Evolutionary conservation across 768 basidiomycete species (phyloP).

Genomic region (Agaricus subrufescens): DNA sequence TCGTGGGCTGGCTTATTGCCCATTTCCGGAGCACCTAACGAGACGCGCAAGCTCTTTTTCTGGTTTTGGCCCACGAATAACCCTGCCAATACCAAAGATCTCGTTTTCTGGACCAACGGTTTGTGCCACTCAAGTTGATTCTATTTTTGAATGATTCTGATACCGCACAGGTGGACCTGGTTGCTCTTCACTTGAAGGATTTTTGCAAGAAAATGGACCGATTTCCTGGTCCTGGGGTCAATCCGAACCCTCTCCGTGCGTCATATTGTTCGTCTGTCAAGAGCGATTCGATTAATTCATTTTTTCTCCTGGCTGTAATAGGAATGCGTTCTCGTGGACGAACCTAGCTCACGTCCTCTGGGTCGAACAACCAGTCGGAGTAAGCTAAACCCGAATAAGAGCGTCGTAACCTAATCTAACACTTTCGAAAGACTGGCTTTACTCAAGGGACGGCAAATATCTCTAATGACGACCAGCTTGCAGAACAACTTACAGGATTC

Average conservation of each 20-base stretch:
- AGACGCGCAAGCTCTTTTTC: slow-evolving; percentile 77
- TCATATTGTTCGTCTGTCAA: not conserved
- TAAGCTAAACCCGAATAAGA: slow-evolving; percentile 60
- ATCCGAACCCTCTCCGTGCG: slow-evolving; percentile 47
- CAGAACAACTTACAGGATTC: slow-evolving; percentile 52
- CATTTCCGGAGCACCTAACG: slow-evolving; percentile 53
- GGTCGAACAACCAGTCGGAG: slow-evolving; percentile 79
- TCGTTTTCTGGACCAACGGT: slow-evolving; percentile 68
- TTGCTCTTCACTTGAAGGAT: slow-evolving; percentile 68
- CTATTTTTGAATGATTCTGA: slow-evolving; percentile 13
- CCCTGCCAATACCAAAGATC: slow-evolving; percentile 62
- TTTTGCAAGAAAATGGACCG: slow-evolving; percentile 77
- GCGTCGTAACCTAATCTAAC: slow-evolving; percentile 28
- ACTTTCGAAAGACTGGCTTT: slow-evolving; percentile 49
- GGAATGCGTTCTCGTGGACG: slow-evolving; percentile 72
- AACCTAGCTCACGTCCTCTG: slow-evolving; percentile 74
- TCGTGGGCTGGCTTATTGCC: slow-evolving; percentile 75
- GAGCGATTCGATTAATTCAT: not conserved
- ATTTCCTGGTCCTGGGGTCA: slow-evolving; percentile 62
- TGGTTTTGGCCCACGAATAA: slow-evolving; percentile 83
- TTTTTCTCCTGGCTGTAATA: slow-evolving; percentile 7
- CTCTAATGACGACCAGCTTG: slow-evolving; percentile 49
- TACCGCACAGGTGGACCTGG: slow-evolving; percentile 74
- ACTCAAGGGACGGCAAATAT: slow-evolving; percentile 62
- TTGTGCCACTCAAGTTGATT: slow-evolving; percentile 29